Base-by-base conservation (phyloP, 768 basidiomycete genomes). In the Fibroporia radiculosa region DNA sequence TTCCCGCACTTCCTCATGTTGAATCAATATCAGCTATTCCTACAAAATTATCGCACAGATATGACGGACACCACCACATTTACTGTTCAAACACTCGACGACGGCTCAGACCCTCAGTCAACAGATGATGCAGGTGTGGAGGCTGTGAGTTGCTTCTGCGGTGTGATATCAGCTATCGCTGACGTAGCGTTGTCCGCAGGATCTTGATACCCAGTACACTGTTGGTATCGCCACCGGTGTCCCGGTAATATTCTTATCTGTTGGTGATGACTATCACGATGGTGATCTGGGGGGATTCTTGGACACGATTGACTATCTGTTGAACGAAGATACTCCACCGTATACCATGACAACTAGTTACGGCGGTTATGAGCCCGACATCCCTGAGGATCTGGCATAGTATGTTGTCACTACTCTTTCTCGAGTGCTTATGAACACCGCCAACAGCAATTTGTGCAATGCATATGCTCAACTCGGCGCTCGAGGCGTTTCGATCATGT, bases 141-240 rank as follows among this genome's bases (percentile, higher is more conserved):
- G 6, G 63, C 66, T 4, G 60, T 59, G 2, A 51, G 55, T 14
- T 40, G 31, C 6, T 64, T 66, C 48, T 53, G 64, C 25, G 57
- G 59, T 1, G 60, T 59, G 6, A 65, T 63, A 0, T 20, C 52
- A 8, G 20, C 59, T 3, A 18, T 27, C 29, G n/a, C 18, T 32
- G 25, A 42, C 12, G 10, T 7, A 27, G 11, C 41, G 32, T 16
- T 40, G n/a, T 42, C 18, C 24, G 16, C 26, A 61, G 61, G 55
- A 60, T 45, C 54, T 67, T 24, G 66, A 67, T 43, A 57, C 56
- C 16, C 62, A 67, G 35, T 64, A 62, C 42, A 64, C 62, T 2
- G 46, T 65, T 19, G 63, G 63, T 14, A 24, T 66, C 33, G 57
- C 61, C 8, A 53, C 57, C 4, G 55, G 48, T 3, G 64, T 68